These are phyloP conservation scores for Kwoniella pini DNA, from an alignment of 768 basidiomycete genomes.

Conservation along the genomic window DNA sequence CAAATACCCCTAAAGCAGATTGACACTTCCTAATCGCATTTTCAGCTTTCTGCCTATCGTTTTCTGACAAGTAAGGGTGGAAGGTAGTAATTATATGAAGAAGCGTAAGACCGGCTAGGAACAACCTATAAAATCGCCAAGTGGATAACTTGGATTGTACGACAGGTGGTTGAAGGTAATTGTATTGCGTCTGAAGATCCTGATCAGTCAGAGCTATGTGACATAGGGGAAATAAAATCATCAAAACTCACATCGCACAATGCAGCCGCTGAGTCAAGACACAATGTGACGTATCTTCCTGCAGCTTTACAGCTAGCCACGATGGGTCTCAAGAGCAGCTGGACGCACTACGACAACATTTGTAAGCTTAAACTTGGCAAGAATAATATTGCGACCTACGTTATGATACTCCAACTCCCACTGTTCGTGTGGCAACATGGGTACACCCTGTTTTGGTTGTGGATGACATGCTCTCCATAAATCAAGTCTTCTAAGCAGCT, in stretches of 20 bases:
- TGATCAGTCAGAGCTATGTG: background rate
- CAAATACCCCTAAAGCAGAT: conserved; percentile 15
- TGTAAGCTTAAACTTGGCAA: background rate
- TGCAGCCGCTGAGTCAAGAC: conserved; percentile 35
- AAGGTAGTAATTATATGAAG: conserved; percentile 27
- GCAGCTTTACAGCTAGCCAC: conserved; percentile 23
- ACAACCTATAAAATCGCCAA: conserved; percentile 35
- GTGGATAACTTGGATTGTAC: conserved; percentile 19
- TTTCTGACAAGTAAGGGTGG: conserved; percentile 5
- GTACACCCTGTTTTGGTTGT: conserved; percentile 23
- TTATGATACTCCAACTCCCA: conserved; percentile 41
- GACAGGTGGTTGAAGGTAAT: conserved; percentile 15
- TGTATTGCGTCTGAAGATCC: conserved; percentile 18
- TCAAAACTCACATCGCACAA: conserved; percentile 38
- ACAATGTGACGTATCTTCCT: conserved; percentile 22
- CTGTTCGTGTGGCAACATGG: conserved; percentile 21
- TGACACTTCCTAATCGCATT: conserved; percentile 27
- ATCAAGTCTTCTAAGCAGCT: conserved; percentile 21
- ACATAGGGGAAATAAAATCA: background rate
- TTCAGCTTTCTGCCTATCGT: conserved; percentile 16
- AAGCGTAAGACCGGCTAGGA: conserved; percentile 38
- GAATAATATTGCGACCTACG: conserved; percentile 13
- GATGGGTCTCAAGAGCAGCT: conserved; percentile 38
- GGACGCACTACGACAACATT: conserved; percentile 22
- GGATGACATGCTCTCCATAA: conserved; percentile 32